These are phyloP conservation scores for Sphagnum contortum DNA, from an alignment of 225 moss, liverwort and hornwort species.

Conservation along the genomic window DNA sequence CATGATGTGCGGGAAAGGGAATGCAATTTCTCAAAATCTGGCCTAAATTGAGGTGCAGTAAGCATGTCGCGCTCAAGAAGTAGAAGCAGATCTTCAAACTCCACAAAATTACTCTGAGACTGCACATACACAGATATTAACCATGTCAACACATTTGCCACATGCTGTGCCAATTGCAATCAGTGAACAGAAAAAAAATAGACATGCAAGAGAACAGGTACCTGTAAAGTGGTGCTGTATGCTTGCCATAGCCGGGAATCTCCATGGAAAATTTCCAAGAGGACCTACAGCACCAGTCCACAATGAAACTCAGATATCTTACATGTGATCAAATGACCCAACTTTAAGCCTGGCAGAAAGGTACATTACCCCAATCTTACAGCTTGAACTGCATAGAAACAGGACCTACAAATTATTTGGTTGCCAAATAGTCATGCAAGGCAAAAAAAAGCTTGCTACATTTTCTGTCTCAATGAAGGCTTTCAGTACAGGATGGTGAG, in stretches of 20 bases:
- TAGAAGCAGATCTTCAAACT: conserved; percentile 69
- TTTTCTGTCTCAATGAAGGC: not conserved
- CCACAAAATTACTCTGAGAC: conserved; percentile 59
- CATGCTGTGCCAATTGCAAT: not conserved
- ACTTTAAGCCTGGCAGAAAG: not conserved
- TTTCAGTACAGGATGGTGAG: no score
- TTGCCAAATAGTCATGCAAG: not conserved
- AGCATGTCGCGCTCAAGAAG: conserved; percentile 55
- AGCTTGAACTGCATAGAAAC: no score
- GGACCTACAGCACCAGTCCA: conserved; percentile 29
- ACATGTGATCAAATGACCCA: not conserved
- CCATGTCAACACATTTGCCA: not conserved
- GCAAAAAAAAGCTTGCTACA: not conserved
- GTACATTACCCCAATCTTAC: no score
- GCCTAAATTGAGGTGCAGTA: conserved; percentile 3
- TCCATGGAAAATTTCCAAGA: conserved; percentile 75
- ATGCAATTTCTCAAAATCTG: no score
- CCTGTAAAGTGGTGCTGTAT: conserved; percentile 88
- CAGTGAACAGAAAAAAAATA: not conserved
- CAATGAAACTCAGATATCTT: not conserved
- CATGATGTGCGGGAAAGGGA: no score
- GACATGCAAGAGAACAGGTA: conserved; percentile 5
- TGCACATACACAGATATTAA: conserved; percentile 11
- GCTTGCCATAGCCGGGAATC: conserved; percentile 86
- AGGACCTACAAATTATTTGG: no score